Conservation (phyloP, 129 eudicot species). For the Flaveria robusta region DNA sequence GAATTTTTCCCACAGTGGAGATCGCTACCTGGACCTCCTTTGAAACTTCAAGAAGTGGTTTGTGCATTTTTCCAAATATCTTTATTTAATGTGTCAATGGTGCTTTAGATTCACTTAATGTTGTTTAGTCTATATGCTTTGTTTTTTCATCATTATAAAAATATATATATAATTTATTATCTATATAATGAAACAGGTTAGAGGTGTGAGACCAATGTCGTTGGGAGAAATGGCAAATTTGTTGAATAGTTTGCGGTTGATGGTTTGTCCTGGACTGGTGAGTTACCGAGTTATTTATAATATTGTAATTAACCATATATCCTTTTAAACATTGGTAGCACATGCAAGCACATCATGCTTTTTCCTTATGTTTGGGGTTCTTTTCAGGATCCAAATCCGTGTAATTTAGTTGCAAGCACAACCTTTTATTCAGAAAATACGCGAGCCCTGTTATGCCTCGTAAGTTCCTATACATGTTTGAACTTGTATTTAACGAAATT, state of each 20-base stretch:
- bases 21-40: conserved; percentile 92
- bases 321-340: background rate
- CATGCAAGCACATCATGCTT: background rate
- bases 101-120: conserved; percentile 16
- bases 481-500: background rate
- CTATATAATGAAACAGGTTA: conserved; percentile 59
- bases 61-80: conserved; percentile 29
- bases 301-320: background rate
- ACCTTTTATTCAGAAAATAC: conserved; percentile 92
- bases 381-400: conserved; percentile 90
- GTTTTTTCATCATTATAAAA: background rate
- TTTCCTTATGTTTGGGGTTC: background rate
- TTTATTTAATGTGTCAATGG: background rate
- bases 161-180: conserved; percentile 2
- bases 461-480: conserved; percentile 36
- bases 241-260: conserved; percentile 63
- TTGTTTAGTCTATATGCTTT: background rate
- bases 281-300: conserved; percentile 44
- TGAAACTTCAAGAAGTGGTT: conserved; percentile 99
- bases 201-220: conserved; percentile 94
- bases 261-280: conserved; percentile 90
- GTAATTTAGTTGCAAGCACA: conserved; percentile 93
- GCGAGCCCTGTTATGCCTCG: conserved; percentile 89
- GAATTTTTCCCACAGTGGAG: conserved; percentile 99
- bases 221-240: conserved; percentile 87